These are phyloP conservation scores for Fraxinus platypoda DNA, from an alignment of 305 asterid genomes.

Conservation along the genomic window DNA sequence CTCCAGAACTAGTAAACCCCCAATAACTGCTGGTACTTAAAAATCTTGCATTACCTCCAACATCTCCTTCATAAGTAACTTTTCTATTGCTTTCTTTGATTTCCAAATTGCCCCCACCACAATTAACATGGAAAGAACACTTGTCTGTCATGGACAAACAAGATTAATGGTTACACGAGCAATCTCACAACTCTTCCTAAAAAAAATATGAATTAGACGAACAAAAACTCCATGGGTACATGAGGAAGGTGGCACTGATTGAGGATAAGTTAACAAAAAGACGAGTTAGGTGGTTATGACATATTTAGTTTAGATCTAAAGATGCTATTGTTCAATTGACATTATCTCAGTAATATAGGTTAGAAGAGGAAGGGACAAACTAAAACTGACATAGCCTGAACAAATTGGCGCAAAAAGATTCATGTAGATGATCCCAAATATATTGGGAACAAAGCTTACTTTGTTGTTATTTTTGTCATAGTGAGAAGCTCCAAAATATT, in stretches of 20 bases:
- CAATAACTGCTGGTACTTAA: slow-evolving; percentile 43
- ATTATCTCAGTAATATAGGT: not conserved
- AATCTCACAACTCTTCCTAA: not conserved
- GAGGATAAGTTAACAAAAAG: not conserved
- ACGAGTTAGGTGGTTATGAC: not conserved
- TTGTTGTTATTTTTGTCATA: not conserved
- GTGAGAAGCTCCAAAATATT: not conserved
- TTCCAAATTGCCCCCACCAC: slow-evolving; percentile 70
- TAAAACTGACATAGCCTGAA: not conserved
- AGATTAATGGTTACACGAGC: slow-evolving; percentile 13
- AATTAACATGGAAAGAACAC: slow-evolving; percentile 80
- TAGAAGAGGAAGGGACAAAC: not conserved
- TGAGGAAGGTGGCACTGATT: not conserved
- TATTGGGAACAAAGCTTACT: not conserved
- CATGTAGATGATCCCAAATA: not conserved
- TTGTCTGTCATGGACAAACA: slow-evolving; percentile 50
- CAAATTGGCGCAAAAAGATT: not conserved
- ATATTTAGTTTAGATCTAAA: not conserved
- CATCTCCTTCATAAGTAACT: slow-evolving; percentile 74
- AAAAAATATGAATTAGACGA: not conserved
- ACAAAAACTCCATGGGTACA: not conserved
- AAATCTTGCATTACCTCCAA: slow-evolving; percentile 62
- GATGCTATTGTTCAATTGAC: not conserved
- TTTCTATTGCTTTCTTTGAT: slow-evolving; percentile 40
- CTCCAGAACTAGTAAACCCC: slow-evolving; percentile 94